Evolutionary conservation across 2,329 filamentous ascomycete species (phyloP).

Genomic region (Xylariaceae sp.): DNA sequence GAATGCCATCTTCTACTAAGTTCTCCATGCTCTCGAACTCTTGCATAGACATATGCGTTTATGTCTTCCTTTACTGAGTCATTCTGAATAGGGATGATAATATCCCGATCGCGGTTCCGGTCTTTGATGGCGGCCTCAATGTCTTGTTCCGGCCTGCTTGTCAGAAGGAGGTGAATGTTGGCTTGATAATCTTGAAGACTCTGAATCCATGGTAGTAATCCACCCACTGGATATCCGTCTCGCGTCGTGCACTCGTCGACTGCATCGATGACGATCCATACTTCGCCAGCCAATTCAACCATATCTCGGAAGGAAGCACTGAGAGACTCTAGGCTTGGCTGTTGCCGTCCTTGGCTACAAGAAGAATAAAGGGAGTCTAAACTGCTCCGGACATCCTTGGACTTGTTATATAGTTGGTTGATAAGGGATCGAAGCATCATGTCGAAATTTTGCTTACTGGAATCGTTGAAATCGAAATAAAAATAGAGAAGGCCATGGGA

Average conservation of each 20-base stretch:
- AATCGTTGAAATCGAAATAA: slow-evolving; percentile 50
- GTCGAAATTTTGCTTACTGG: slow-evolving; percentile 43
- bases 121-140: slow-evolving; percentile 31
- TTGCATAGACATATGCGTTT: slow-evolving; percentile 31
- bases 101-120: slow-evolving; percentile 16
- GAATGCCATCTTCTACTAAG: slow-evolving; percentile 36
- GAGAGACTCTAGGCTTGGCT: slow-evolving; percentile 1
- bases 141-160: slow-evolving; percentile 38
- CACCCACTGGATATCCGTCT: not conserved
- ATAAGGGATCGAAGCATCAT: slow-evolving; percentile 47
- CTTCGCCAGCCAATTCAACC: slow-evolving; percentile 29
- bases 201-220: slow-evolving; percentile 26
- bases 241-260: slow-evolving; percentile 38
- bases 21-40: slow-evolving; percentile 28
- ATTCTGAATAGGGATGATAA: slow-evolving; percentile 33
- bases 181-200: not conserved
- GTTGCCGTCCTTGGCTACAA: not conserved
- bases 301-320: slow-evolving; percentile 4
- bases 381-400: slow-evolving; percentile 17
- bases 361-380: slow-evolving; percentile 30
- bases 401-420: slow-evolving; percentile 41
- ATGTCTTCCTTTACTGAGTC: slow-evolving; percentile 38
- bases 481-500: slow-evolving; percentile 38
- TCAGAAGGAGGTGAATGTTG: slow-evolving; percentile 30
- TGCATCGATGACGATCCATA: slow-evolving; percentile 41